phyloP scores from a whole-genome alignment of 2,329 filamentous ascomycete species.

The Monosporascus sp. region DNA sequence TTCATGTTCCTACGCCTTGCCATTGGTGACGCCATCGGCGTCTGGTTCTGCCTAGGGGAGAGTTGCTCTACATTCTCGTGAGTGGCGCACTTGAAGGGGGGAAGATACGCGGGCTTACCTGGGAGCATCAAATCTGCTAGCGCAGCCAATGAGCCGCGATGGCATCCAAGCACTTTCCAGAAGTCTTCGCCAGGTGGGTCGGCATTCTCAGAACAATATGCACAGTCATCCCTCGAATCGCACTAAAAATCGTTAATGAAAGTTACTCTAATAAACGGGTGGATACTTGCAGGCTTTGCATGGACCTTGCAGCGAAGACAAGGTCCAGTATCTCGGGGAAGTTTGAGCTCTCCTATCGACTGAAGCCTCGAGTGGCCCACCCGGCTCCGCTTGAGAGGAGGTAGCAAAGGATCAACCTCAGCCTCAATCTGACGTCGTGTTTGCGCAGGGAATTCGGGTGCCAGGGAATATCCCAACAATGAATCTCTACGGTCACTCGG shows the following conservation, averaged over 20 bases:
- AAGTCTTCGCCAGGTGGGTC: constrained; percentile 34
- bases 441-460: constrained; percentile 31
- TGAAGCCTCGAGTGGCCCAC: constrained; percentile 48
- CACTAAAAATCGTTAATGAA: constrained; percentile 35
- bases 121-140: constrained; percentile 46
- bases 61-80: constrained; percentile 31
- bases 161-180: constrained; percentile 47
- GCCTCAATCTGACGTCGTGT: constrained; percentile 38
- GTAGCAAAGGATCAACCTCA: constrained; percentile 46
- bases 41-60: constrained; percentile 44
- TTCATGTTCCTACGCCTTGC: constrained; percentile 46
- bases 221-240: constrained; percentile 44
- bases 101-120: constrained; percentile 29
- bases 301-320: constrained; percentile 47
- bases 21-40: constrained; percentile 44
- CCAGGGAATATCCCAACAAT: constrained; percentile 34
- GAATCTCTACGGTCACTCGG: constrained; percentile 36
- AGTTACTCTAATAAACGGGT: not conserved
- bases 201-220: constrained; percentile 36
- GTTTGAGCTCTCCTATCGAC: constrained; percentile 51
- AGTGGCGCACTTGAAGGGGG: constrained; percentile 7
- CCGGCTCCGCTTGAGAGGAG: constrained; percentile 48
- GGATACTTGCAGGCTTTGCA: constrained; percentile 38
- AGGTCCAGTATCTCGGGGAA: constrained; percentile 40
- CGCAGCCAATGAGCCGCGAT: constrained; percentile 40